Evolutionary conservation across 176 grass and related monocot genomes (phyloP), one percentile per base, ranked within the genome.

Genomic region (Musa beccarii): DNA sequence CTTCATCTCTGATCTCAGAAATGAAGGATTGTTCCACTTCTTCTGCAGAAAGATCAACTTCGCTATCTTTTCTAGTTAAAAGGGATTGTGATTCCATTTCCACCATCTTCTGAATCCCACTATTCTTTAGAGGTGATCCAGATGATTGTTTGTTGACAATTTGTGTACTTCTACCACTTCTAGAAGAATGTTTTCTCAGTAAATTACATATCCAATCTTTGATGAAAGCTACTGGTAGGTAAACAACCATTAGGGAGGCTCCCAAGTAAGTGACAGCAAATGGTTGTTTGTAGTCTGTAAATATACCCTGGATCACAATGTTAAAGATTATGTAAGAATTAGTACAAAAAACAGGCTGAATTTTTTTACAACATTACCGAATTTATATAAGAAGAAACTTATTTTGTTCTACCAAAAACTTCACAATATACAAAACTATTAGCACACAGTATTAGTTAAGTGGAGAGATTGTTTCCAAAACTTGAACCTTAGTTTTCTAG

Each of bases 41-140:
- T 63, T 76, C 22, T 75, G 87, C 79, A 76, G 90, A 89, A 76
- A 89, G 72, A 51, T 79, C 49, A 73, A 81, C 72, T 49, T 89
- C 81, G 76, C 55, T 85, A 80, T 89, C 87, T 55, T 92, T 85
- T 73, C 82, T 89, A 72, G 71, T 83, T 63, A 89, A 51, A 20
- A 81, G 78, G 59, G 71, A 82, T 59, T 89, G 88, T 12, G 83
- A 71, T 75, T 94, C 95, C 95, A 99, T 87, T 81, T 99, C 95
- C 57, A 99, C 71, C 67, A 91, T 83, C 84, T 87, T 94, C 64
- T 87, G 84, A 34, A 84, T 75, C 64, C 83, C 89, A 69, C 70
- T 79, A 67, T 76, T 78, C 70, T 89, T 92, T 65, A 86, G 49
- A 83, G 87, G 84, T 54, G 79, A 75, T 1, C 87, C 84, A 76